phyloP scores from a whole-genome alignment of 2,329 filamentous ascomycete species.

The Aspergillus pseudoglaucus region DNA sequence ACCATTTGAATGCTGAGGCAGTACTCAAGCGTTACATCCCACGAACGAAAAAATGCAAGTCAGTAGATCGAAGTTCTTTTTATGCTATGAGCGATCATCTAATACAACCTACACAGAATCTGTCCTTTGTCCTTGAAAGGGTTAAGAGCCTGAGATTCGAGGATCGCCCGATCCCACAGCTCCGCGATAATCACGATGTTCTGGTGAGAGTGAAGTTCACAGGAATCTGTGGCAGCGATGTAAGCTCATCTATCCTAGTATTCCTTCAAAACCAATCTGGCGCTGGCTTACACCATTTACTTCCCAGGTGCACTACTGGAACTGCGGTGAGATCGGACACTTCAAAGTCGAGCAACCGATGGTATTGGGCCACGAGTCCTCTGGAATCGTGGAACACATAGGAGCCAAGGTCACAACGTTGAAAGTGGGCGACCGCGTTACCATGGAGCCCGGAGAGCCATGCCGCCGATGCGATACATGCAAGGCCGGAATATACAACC shows the following conservation, averaged over 20 bases:
- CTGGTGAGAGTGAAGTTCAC: conserved; percentile 72
- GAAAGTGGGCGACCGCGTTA: conserved; percentile 64
- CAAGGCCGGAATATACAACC: conserved; percentile 76
- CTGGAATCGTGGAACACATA: conserved; percentile 55
- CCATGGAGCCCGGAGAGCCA: conserved; percentile 67
- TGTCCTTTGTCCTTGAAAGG: conserved; percentile 75
- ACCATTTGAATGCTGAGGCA: no score
- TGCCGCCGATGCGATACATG: conserved; percentile 68
- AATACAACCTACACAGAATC: conserved; percentile 51
- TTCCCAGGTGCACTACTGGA: conserved; percentile 37
- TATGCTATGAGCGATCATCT: background rate
- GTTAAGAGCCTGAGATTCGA: conserved; percentile 64
- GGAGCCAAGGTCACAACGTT: conserved; percentile 53
- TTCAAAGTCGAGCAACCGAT: conserved; percentile 37
- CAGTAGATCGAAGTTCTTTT: no score
- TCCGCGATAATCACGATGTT: conserved; percentile 62
- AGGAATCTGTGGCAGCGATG: conserved; percentile 76
- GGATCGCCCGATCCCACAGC: conserved; percentile 63
- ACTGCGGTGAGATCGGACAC: conserved; percentile 35
- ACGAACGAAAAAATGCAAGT: no score
- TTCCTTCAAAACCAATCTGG: background rate
- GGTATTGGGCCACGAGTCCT: conserved; percentile 61
- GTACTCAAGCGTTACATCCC: no score
- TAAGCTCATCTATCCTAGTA: conserved; percentile 29
- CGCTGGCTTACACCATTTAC: background rate